A percentile compares a stretch with the other conserved stretches of the same genome.
These are phyloP conservation scores for Phytophthora fragariae DNA, from an alignment of 352 stramenopile genomes.

Conservation along the genomic window DNA sequence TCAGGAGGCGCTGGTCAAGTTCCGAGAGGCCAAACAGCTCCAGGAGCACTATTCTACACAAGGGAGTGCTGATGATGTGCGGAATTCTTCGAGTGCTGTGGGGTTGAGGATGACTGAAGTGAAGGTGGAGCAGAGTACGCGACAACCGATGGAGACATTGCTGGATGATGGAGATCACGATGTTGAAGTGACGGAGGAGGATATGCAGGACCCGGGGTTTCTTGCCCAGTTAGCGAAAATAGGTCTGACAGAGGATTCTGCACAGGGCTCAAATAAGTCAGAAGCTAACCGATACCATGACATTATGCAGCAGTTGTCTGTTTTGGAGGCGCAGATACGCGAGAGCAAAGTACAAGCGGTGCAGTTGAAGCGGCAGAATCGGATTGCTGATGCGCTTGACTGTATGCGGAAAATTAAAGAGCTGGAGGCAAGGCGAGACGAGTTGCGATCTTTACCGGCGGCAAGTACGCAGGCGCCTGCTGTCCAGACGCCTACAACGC, in stretches of 20 bases:
- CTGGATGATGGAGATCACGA: slow-evolving; percentile 39
- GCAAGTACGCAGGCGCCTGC: background rate
- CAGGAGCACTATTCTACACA: slow-evolving; percentile 37
- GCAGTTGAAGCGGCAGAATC: slow-evolving; percentile 59
- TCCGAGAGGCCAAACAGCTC: slow-evolving; percentile 68
- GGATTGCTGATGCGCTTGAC: slow-evolving; percentile 62
- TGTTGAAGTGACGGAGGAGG: slow-evolving; percentile 79
- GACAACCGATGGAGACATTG: slow-evolving; percentile 3
- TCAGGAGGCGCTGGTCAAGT: slow-evolving; percentile 59
- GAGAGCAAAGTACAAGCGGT: slow-evolving; percentile 58
- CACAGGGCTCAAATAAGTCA: background rate
- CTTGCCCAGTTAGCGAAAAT: slow-evolving; percentile 64
- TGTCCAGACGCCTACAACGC: background rate
- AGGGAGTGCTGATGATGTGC: background rate
- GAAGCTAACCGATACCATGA: slow-evolving; percentile 8
- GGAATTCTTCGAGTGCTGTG: background rate
- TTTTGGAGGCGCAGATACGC: slow-evolving; percentile 56
- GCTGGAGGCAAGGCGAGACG: slow-evolving; percentile 48
- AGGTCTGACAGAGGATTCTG: slow-evolving; percentile 41
- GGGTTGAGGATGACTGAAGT: background rate
- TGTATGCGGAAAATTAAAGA: slow-evolving; percentile 72
- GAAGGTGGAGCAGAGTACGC: background rate
- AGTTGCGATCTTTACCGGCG: slow-evolving; percentile 15
- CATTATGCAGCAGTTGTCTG: slow-evolving; percentile 32
- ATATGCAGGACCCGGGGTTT: slow-evolving; percentile 79